A percentile compares a stretch with the other conserved stretches of the same genome.
Evolutionary conservation across 129 eudicot species (phyloP).

Genomic region (Gnaphalium uliginosum): DNA sequence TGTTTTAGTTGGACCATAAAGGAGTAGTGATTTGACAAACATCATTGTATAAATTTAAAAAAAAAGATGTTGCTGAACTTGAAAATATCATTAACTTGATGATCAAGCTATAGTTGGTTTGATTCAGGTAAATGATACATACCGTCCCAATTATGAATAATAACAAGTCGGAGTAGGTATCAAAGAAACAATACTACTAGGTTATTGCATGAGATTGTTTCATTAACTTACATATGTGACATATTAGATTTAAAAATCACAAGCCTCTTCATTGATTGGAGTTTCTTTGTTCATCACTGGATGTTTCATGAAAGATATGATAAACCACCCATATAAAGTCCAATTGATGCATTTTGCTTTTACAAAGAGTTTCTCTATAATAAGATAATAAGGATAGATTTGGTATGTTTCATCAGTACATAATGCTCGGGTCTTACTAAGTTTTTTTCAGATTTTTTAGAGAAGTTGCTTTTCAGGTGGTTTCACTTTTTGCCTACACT

Average conservation of each 20-base stretch:
- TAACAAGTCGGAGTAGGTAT: slow-evolving; percentile 9
- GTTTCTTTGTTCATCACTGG: not conserved
- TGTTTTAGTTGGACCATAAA: slow-evolving; percentile 9
- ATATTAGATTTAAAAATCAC: not conserved
- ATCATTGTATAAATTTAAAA: not conserved
- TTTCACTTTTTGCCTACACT: not conserved
- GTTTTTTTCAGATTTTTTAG: not conserved
- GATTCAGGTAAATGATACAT: not conserved
- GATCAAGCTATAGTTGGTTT: slow-evolving; percentile 6
- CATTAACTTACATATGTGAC: too few relatives aligned
- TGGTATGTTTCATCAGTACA: not conserved
- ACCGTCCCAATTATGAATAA: not conserved
- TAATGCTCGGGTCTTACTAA: not conserved
- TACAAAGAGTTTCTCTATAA: not conserved
- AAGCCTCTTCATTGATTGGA: slow-evolving; percentile 2
- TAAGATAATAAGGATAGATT: not conserved
- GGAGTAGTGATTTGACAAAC: not conserved
- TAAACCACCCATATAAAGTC: not conserved
- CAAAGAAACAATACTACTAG: slow-evolving; percentile 6
- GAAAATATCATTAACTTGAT: not conserved
- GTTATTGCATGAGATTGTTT: not conserved
- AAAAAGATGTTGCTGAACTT: not conserved
- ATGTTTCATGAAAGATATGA: slow-evolving; percentile 7
- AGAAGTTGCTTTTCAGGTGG: not conserved
- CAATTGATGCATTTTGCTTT: not conserved